Conservation (phyloP, 192 early-diverging fungal genomes). For the Piromyces finnis region DNA sequence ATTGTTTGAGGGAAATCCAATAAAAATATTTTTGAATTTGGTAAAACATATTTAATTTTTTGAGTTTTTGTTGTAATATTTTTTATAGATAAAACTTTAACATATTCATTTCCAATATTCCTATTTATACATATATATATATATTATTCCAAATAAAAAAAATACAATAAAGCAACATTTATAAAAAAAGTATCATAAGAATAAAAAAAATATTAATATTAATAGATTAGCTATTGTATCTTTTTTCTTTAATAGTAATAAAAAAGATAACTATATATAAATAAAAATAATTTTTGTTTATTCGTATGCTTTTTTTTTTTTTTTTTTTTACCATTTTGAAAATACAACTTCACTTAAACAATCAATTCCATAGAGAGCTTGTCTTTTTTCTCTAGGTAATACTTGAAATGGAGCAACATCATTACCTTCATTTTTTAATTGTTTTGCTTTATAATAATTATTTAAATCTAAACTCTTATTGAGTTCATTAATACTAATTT, state of each 20-base stretch:
- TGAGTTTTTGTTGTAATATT: slow-evolving; percentile 10
- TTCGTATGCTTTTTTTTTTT: background rate
- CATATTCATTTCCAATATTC: background rate
- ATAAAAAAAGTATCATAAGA: no score
- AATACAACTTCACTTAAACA: background rate
- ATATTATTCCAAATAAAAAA: no score
- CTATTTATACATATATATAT: no score
- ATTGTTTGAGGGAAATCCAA: slow-evolving; percentile 38
- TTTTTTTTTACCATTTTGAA: background rate
- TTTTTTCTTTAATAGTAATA: no score
- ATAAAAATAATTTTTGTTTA: no score
- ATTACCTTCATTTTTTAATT: background rate
- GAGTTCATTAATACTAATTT: background rate
- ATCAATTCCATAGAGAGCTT: background rate
- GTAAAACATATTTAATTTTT: slow-evolving; percentile 37
- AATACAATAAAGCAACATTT: no score
- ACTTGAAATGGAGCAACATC: background rate
- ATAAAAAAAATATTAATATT: no score
- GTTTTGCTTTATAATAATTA: background rate
- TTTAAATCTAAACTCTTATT: background rate
- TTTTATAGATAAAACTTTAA: background rate
- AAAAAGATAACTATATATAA: no score
- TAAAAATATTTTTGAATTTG: slow-evolving; percentile 33
- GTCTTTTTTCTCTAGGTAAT: background rate
- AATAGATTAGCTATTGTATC: no score